phyloP scores from a whole-genome alignment of 441 rosid species.

The Erodium chrysanthum region DNA sequence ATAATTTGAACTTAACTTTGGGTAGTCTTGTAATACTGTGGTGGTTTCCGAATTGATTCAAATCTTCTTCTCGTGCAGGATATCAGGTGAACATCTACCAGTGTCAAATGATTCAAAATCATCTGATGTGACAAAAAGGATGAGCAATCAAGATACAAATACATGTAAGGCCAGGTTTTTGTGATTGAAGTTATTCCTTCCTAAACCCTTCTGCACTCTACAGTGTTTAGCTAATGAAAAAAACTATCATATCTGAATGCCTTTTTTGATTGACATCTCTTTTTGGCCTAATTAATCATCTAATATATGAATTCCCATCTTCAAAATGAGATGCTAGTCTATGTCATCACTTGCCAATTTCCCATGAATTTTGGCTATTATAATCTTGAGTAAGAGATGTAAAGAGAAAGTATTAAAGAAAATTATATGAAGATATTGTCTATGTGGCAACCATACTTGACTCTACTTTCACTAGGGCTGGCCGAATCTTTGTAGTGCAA shows the following conservation, averaged over 20 bases:
- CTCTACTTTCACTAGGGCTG: neutral
- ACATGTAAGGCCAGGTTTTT: constrained; percentile 26
- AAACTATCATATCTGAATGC: neutral
- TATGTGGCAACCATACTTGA: neutral
- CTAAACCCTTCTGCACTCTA: neutral
- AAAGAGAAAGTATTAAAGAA: neutral
- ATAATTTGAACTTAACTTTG: neutral
- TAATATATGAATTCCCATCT: neutral
- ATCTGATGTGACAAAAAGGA: constrained; percentile 23
- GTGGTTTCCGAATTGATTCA: neutral
- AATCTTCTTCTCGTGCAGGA: constrained; percentile 28
- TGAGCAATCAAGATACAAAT: constrained; percentile 18
- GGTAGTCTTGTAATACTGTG: neutral
- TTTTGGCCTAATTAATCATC: neutral
- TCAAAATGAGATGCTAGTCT: neutral
- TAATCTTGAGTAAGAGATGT: neutral
- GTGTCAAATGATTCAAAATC: constrained; percentile 23
- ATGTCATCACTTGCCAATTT: neutral
- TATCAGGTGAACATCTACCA: constrained; percentile 18
- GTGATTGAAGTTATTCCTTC: constrained; percentile 9
- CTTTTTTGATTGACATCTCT: neutral
- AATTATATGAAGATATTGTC: neutral
- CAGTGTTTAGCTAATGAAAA: neutral
- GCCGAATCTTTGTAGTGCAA: neutral
- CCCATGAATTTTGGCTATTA: neutral